Evolutionary conservation across 768 basidiomycete genomes (phyloP), one percentile per base, ranked within the genome.

Genomic region (Leccinum obscurum): DNA sequence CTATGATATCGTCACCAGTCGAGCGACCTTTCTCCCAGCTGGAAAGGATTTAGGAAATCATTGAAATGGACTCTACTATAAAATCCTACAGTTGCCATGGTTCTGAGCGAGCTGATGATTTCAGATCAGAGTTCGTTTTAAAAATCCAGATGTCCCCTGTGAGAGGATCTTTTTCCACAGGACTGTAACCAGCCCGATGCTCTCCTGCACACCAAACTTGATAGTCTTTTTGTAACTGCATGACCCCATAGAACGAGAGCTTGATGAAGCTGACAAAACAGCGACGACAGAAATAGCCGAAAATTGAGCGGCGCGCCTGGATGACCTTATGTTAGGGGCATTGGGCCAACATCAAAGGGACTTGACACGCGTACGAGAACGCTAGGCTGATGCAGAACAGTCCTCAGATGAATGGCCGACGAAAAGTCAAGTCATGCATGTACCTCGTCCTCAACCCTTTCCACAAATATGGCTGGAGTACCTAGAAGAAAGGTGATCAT

Each of bases 211-310:
- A 77, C 92, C 90, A 93, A 7, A 77, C 74, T 59, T 82, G 77
- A 66, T 89, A 92, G 67, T 92, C 86, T 52, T 76, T 73, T 64
- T 85, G 85, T 37, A 93, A 79, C 64, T 84, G 83, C 54, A 81
- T 77, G n/a, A 89, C 78, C 11, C 88, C 90, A 52, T 81, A 80
- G 64, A 88, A 92, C 0, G 92, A 90, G 3, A 94, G 77, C 69
- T 93, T 93, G 65, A 83, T 69, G 72, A 88, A 93, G 65, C 82
- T 87, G 53, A 91, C 80, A 61, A 82, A 87, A 68, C 89, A 92
- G 44, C 92, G 81, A 52, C 92, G 87, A 64, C 83, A 86, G 68
- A 93, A 93, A 66, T 85, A 90, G 3, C 91, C 93, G 70, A 93
- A 90, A 22, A 90, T 74, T 3, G 92, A 93, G 20, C 89, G 85